Percentiles rank a stretch among this genome's conserved stretches.
phyloP scores from a whole-genome alignment of 106 monocot species.

The Dendrobium catenatum region DNA sequence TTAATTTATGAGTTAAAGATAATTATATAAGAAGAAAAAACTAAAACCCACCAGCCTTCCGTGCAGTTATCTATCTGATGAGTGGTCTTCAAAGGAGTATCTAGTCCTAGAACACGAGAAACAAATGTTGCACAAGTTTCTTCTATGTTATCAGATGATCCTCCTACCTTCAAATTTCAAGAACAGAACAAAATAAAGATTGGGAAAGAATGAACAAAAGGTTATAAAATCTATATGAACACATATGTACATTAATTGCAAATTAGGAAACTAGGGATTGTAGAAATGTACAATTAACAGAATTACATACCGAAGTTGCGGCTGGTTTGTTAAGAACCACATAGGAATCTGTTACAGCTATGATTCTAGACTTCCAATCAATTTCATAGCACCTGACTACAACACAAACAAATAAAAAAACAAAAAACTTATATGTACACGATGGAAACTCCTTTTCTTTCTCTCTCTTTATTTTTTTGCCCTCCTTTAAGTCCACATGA shows the following conservation, averaged over 20 bases:
- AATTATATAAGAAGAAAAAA: constrained; percentile 12
- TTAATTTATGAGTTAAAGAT: not conserved
- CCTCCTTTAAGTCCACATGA: too few relatives aligned
- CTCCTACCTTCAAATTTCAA: constrained; percentile 64
- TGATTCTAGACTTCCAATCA: constrained; percentile 91
- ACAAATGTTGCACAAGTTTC: constrained; percentile 91
- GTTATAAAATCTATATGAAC: not conserved
- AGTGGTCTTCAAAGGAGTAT: constrained; percentile 66
- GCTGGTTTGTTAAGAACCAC: constrained; percentile 96
- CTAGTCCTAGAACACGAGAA: constrained; percentile 78
- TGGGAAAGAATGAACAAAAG: not conserved
- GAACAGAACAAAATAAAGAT: not conserved
- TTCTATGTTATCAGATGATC: constrained; percentile 94
- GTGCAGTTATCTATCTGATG: constrained; percentile 99
- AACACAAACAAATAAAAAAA: not conserved
- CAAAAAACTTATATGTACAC: not conserved
- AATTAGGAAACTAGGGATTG: not conserved
- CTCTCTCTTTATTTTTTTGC: too few relatives aligned
- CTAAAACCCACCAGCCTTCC: constrained; percentile 84
- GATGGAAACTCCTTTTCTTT: not conserved
- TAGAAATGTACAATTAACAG: not conserved
- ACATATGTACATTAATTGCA: not conserved
- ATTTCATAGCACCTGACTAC: constrained; percentile 82
- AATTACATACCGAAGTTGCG: constrained; percentile 78
- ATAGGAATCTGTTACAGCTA: constrained; percentile 75